Base-by-base conservation (phyloP, 1,139 yeast genomes). In the Geotrichum bryndzae region DNA sequence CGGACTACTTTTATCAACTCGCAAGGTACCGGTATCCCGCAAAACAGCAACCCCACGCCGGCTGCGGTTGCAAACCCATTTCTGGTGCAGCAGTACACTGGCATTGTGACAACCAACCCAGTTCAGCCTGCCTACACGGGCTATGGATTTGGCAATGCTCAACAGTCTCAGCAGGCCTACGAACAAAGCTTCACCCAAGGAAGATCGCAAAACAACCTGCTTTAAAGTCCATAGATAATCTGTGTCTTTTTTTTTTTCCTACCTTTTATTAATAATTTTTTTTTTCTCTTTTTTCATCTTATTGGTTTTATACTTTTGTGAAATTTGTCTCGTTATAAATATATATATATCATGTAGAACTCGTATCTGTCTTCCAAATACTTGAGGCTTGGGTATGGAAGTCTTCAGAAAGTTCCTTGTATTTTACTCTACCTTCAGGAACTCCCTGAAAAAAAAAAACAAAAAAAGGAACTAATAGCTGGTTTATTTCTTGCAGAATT, bases 91-190 rank as follows among this genome's bases (percentile, higher is more conserved):
- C 96, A 90, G 69, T 85, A 84, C 70, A 85, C 94, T 3, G 96
- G 96, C 67, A 80, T 90, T 66, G 84, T 87, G 59, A 74, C 87
- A 64, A 73, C 84, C 57, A 77, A 85, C 64, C 77, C 76, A 10
- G 77, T 84, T 63, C 82, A 82, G 57, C 88, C 90, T 7, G 80
- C 87, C 1, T 87, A 88, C 70, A 91, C 98, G 3, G 98, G 98
- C 1, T 91, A 86, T 72, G 98, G 98, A 1, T 91, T 91, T 76
- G 98, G 97, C 50, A 91, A 91, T 69, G 73, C 74, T 65, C 68
- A 71, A 50, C 58, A 52, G 41, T 57, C 59, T 13, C 73, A 68
- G 46, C 68, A 68, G 55, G 48, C 48, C 18, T 41, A 41, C 23
- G 48, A 41, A 15, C 48, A 41, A 18, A 41, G 48, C 48, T 41